These are phyloP conservation scores for Phalaenopsis equestris DNA, from an alignment of 106 monocot species.

Conservation along the genomic window DNA sequence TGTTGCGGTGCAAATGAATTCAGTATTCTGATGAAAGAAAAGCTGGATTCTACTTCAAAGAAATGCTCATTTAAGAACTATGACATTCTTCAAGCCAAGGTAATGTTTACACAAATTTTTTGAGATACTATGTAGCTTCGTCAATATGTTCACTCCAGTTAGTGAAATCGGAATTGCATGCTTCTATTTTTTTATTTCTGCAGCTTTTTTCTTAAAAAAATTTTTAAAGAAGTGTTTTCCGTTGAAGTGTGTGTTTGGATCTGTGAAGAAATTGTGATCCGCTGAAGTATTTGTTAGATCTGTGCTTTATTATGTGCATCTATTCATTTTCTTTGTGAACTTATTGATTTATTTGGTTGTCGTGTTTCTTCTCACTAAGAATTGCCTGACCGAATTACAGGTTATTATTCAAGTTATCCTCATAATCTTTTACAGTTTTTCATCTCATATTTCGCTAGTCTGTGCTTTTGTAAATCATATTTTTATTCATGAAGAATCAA, in stretches of 20 bases:
- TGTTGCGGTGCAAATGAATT: conserved; percentile 83
- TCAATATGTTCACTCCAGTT: background rate
- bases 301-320: background rate
- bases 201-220: background rate
- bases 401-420: background rate
- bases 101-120: conserved; percentile 6
- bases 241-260: background rate
- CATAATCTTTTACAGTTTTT: background rate
- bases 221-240: background rate
- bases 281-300: background rate
- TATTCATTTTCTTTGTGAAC: background rate
- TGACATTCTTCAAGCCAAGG: conserved; percentile 65
- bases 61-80: conserved; percentile 58
- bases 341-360: too few relatives aligned
- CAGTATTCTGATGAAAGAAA: conserved; percentile 62
- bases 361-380: background rate
- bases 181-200: background rate
- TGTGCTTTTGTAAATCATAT: background rate
- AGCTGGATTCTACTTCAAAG: conserved; percentile 49
- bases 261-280: background rate
- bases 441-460: background rate
- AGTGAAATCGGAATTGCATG: background rate
- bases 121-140: background rate
- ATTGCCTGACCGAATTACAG: background rate
- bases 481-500: background rate